A percentile compares a stretch with the other conserved stretches of the same genome.
These are phyloP conservation scores for Phylloporus rhodoxanthus DNA, from an alignment of 768 basidiomycete species.

Conservation along the genomic window DNA sequence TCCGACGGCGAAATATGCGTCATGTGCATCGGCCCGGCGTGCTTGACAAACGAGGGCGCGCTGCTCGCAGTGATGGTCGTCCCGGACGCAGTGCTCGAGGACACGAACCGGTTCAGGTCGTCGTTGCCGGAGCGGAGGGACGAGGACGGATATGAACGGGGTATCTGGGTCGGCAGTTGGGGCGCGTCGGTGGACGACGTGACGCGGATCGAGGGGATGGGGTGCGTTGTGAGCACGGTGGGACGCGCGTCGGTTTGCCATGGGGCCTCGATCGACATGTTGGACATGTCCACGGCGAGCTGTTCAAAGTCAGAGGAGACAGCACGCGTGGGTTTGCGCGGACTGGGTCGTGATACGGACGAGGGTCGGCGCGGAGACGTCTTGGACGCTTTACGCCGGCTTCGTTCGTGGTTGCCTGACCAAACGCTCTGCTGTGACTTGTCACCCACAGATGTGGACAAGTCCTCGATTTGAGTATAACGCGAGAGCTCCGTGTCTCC, in stretches of 20 bases:
- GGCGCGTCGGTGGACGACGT: conserved; percentile 26
- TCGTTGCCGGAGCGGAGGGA: conserved; percentile 51
- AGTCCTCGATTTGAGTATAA: conserved; percentile 22
- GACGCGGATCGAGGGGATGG: conserved; percentile 26
- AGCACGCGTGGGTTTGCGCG: conserved; percentile 37
- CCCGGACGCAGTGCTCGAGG: conserved; percentile 76
- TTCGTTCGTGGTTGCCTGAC: conserved; percentile 31
- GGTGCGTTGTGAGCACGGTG: conserved; percentile 5
- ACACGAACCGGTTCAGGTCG: conserved; percentile 85
- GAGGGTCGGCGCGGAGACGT: conserved; percentile 30
- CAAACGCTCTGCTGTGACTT: conserved; percentile 20
- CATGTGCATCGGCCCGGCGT: conserved; percentile 71
- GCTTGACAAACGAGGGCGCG: conserved; percentile 80
- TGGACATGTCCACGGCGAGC: conserved; percentile 36
- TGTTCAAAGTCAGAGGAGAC: conserved; percentile 40
- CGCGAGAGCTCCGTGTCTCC: conserved; percentile 55
- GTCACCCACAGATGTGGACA: conserved; percentile 8
- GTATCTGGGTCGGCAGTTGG: conserved; percentile 30
- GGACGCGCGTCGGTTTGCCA: conserved; percentile 24
- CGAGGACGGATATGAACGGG: conserved; percentile 42
- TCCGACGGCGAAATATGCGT: conserved; percentile 78
- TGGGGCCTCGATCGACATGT: conserved; percentile 40
- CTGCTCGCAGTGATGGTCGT: conserved; percentile 69
- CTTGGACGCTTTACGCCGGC: conserved; percentile 18
- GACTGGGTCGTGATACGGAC: conserved; percentile 42